Evolutionary conservation across 108 stramenopile genomes (phyloP).

Genomic region (Skeletonema tropicum): DNA sequence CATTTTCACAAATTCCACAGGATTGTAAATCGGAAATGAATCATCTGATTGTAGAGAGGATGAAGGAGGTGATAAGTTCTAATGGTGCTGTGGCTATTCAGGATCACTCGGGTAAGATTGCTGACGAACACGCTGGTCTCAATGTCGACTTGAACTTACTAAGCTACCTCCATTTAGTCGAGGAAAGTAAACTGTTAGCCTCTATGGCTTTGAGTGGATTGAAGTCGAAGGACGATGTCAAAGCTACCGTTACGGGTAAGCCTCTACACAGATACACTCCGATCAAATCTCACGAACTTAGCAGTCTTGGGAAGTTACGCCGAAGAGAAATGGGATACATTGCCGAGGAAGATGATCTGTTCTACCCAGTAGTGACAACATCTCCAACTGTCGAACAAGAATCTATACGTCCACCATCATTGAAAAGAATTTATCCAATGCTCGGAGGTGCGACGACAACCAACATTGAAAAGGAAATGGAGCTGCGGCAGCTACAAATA

Average conservation of each 20-base stretch:
- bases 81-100: conserved; percentile 68
- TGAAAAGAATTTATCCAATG: conserved; percentile 57
- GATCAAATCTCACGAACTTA: conserved; percentile 52
- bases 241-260: conserved; percentile 9
- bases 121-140: conserved; percentile 21
- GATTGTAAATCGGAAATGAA: conserved; percentile 51
- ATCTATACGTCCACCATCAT: conserved; percentile 38
- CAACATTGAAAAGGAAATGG: conserved; percentile 18
- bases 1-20: conserved; percentile 51
- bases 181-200: conserved; percentile 67
- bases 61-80: conserved; percentile 63
- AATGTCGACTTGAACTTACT: conserved; percentile 45
- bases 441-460: not conserved
- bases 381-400: conserved; percentile 15
- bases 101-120: conserved; percentile 53
- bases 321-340: conserved; percentile 59
- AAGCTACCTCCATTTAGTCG: conserved; percentile 62
- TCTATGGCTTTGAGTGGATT: conserved; percentile 53
- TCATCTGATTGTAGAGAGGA: conserved; percentile 51
- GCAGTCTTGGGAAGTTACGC: conserved; percentile 60
- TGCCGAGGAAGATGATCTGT: conserved; percentile 75
- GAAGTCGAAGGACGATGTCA: conserved; percentile 4
- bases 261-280: conserved; percentile 82
- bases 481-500: conserved; percentile 45
- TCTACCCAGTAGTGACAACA: conserved; percentile 40